These are phyloP conservation scores for Sclerotiophoma versabilis DNA, from an alignment of 2,329 filamentous ascomycete species.

Conservation along the genomic window DNA sequence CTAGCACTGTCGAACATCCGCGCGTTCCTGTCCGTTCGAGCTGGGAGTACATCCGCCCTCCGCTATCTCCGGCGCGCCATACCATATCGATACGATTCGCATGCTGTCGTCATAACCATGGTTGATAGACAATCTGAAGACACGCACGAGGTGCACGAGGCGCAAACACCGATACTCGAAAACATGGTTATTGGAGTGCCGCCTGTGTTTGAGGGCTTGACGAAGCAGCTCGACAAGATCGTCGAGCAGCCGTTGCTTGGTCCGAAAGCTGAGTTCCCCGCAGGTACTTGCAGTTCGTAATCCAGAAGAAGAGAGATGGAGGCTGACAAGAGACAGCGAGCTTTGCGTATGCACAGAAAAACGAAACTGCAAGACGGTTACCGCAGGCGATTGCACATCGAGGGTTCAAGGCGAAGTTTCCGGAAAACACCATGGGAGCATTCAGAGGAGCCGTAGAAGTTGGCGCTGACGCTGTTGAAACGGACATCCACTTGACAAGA, in stretches of 20 bases:
- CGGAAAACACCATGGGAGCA: slow-evolving; percentile 85
- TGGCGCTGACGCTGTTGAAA: slow-evolving; percentile 84
- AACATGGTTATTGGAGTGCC: slow-evolving; percentile 49
- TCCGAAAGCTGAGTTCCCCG: slow-evolving; percentile 40
- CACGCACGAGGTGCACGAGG: slow-evolving; percentile 32
- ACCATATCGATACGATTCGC: slow-evolving; percentile 15
- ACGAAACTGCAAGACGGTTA: slow-evolving; percentile 50
- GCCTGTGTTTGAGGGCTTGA: slow-evolving; percentile 47
- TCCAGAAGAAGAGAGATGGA: neutral
- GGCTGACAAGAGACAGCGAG: slow-evolving; percentile 38
- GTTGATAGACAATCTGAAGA: slow-evolving; percentile 25
- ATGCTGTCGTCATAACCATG: slow-evolving; percentile 27
- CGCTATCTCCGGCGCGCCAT: slow-evolving; percentile 17
- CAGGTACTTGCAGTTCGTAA: slow-evolving; percentile 25
- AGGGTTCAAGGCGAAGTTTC: slow-evolving; percentile 77
- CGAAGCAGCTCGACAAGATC: slow-evolving; percentile 43
- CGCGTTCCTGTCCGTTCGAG: slow-evolving; percentile 12
- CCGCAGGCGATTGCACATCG: slow-evolving; percentile 81
- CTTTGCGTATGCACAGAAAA: slow-evolving; percentile 45
- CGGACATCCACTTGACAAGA: slow-evolving; percentile 81
- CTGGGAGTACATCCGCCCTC: slow-evolving; percentile 4
- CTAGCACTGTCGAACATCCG: neutral
- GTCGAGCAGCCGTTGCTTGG: slow-evolving; percentile 45
- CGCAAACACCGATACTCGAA: slow-evolving; percentile 43
- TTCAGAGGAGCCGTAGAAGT: slow-evolving; percentile 76